phyloP scores from a whole-genome alignment of 2,329 filamentous ascomycete genomes.

The Alternaria sp. region DNA sequence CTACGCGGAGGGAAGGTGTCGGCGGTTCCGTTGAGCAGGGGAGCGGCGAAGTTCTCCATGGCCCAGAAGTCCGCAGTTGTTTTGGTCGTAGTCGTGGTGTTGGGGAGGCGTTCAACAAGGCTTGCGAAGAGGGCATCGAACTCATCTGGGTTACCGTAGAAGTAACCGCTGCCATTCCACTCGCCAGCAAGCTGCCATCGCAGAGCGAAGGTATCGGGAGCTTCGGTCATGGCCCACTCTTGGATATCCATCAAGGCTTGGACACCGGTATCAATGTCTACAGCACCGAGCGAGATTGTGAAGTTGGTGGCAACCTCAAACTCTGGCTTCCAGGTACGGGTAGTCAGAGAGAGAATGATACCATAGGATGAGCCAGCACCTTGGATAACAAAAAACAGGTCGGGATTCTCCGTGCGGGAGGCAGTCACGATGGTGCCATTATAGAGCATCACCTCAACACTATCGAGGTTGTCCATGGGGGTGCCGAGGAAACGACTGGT shows the following conservation, averaged over 20 bases:
- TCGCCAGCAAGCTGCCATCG: constrained; percentile 25
- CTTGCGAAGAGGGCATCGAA: constrained; percentile 23
- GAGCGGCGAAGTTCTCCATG: constrained; percentile 20
- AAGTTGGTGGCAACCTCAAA: constrained; percentile 22
- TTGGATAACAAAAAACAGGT: constrained; percentile 35
- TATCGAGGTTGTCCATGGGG: constrained; percentile 25
- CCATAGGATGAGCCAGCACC: constrained; percentile 29
- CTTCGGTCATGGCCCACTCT: constrained; percentile 23
- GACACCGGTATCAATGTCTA: constrained; percentile 19
- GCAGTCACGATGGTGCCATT: constrained; percentile 30
- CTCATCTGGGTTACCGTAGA: constrained; percentile 25
- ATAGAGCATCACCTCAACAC: constrained; percentile 22
- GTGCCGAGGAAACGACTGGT: constrained; percentile 27
- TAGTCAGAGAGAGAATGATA: constrained; percentile 22
- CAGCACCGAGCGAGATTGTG: constrained; percentile 21
- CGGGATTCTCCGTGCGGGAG: constrained; percentile 24
- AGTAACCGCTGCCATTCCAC: constrained; percentile 24
- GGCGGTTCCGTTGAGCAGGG: constrained; percentile 15
- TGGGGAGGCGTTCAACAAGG: constrained; percentile 21
- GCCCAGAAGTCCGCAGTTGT: constrained; percentile 21
- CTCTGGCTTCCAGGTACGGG: constrained; percentile 24
- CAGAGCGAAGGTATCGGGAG: constrained; percentile 26
- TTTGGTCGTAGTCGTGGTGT: constrained; percentile 16
- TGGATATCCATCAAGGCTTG: constrained; percentile 23
- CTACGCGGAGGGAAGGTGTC: constrained; percentile 21